These are phyloP conservation scores for Talaromyces borbonicus DNA, from an alignment of 495 filamentous ascomycete species.

Conservation along the genomic window DNA sequence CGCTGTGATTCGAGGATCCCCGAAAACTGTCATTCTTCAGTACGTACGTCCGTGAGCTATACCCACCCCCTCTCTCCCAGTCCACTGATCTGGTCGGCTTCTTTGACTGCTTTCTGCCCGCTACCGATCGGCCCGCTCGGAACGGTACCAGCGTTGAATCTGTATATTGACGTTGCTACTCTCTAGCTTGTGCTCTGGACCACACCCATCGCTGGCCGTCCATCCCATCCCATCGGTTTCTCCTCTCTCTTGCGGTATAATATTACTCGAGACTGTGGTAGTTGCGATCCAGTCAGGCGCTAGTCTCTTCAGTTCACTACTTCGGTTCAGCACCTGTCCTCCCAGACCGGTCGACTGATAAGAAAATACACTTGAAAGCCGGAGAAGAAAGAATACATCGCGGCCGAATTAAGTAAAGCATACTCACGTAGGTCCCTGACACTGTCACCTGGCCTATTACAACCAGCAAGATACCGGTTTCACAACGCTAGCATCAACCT, in stretches of 20 bases:
- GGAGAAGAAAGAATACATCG: not conserved
- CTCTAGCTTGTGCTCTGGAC: too few relatives aligned
- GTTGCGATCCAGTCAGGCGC: too few relatives aligned
- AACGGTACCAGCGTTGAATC: constrained; percentile 1
- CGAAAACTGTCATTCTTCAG: constrained; percentile 6
- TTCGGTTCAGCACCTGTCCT: too few relatives aligned
- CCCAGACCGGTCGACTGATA: not conserved
- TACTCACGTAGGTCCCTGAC: not conserved
- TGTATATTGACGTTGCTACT: not conserved
- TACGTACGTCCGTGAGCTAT: not conserved
- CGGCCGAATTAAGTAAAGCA: not conserved
- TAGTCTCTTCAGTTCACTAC: too few relatives aligned
- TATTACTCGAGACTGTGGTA: too few relatives aligned
- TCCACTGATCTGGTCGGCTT: constrained; percentile 1
- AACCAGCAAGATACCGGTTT: constrained; percentile 4
- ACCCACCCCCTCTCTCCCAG: not conserved
- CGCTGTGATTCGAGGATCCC: too few relatives aligned
- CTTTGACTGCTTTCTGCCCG: not conserved
- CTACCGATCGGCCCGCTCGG: constrained; percentile 7
- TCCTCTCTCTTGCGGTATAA: too few relatives aligned
- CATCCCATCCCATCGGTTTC: too few relatives aligned
- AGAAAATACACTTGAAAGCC: not conserved
- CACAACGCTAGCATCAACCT: constrained; percentile 21
- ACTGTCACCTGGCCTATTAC: constrained; percentile 12
- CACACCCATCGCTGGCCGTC: too few relatives aligned